Conservation (phyloP, 257 asterid species). For the Fraxinus americana region DNA sequence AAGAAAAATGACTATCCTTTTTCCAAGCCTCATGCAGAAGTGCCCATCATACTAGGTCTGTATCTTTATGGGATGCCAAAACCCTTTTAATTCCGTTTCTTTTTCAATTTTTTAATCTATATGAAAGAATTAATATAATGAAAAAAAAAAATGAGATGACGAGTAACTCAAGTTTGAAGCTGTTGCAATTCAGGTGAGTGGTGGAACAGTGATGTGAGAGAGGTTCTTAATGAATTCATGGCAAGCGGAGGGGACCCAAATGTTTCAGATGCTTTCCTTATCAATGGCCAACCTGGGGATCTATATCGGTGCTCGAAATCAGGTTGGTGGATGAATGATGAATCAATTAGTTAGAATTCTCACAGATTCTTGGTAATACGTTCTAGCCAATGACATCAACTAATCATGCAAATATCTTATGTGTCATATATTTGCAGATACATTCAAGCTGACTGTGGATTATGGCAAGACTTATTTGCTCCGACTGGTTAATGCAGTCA, state of each 20-base stretch:
- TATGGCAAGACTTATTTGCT: constrained; percentile 50
- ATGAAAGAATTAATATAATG: too few relatives aligned
- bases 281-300: constrained; percentile 61
- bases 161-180: not conserved
- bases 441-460: constrained; percentile 44
- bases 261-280: constrained; percentile 41
- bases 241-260: constrained; percentile 36
- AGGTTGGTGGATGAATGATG: constrained; percentile 22
- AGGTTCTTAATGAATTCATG: constrained; percentile 25
- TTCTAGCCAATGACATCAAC: too few relatives aligned
- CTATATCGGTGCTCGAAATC: constrained; percentile 41
- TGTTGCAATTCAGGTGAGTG: constrained; percentile 34
- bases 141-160: too few relatives aligned
- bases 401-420: too few relatives aligned
- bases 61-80: too few relatives aligned
- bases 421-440: constrained; percentile 31
- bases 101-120: too few relatives aligned
- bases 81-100: too few relatives aligned
- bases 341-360: too few relatives aligned
- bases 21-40: constrained; percentile 39
- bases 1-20: constrained; percentile 34
- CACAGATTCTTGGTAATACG: too few relatives aligned
- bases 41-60: constrained; percentile 45
- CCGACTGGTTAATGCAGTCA: constrained; percentile 54
- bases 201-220: constrained; percentile 36